Evolutionary conservation across 2,329 filamentous ascomycete species (phyloP), one percentile per base, ranked within the genome.

Genomic region (Aspergillus fumigatiaffinis): DNA sequence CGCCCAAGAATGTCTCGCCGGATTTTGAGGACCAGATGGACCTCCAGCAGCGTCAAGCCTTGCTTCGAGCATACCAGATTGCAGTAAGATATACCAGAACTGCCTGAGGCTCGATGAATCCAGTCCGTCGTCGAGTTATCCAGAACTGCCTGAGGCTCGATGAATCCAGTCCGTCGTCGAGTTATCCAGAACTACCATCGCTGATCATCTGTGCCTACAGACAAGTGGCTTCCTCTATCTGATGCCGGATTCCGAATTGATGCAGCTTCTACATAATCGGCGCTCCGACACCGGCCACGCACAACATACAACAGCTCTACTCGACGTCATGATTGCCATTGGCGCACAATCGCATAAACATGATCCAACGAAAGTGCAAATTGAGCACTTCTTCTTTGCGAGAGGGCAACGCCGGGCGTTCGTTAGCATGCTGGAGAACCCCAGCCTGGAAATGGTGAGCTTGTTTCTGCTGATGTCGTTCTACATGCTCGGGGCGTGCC

Each of bases 401-500:
- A 75, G 76, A 23, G 82, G 79, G 0, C 82, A 81, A 53, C 71
- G 71, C 20, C 65, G 73, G 38, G 78, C 81, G 0, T 80, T 85
- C 55, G 73, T 77, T 14, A 77, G 76, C 4, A 82, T 83, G 71
- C 71, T 84, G 0, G 78, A 80, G 60, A 79, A 83, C 56, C 82
- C 82, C 0, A 83, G 79, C 41, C 69, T 84, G 10, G 76, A 82
- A 50, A 73, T 84, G 64, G 78, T 83, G 4, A 73, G 80, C 17
- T 71, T 75, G 0, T 86, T 84, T 59, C 67, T 84, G 0, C 71
- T 85, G 17, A 82, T 86, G 79, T 77, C 82, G 0, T 84, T 84
- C 60, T 86, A 84, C 61, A 82, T 85, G 78, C 75, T 84, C 3
- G 82, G 81, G 0, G 81, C 81, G 3, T 86, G 83, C 53, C 81